Conservation (phyloP, 2,329 filamentous ascomycete species). For the Talaromyces amestolkiae region DNA sequence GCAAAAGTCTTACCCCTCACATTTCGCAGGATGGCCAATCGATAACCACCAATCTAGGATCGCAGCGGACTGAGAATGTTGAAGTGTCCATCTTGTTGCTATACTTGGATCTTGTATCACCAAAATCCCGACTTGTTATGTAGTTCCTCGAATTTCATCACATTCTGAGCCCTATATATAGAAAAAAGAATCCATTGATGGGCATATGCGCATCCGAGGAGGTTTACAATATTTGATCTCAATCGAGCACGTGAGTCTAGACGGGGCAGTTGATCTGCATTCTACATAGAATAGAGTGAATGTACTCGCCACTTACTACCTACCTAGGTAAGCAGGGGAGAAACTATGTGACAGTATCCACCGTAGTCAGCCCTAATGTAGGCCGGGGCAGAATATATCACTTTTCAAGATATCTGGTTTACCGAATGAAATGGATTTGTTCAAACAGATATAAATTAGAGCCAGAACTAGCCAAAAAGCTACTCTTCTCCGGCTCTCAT, state of each 20-base stretch:
- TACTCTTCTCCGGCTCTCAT: too few species aligned
- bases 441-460: too few species aligned
- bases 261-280: background rate
- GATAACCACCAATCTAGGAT: background rate
- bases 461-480: too few species aligned
- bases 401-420: too few species aligned
- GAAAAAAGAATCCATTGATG: background rate
- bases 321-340: background rate
- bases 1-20: background rate
- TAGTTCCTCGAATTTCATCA: background rate
- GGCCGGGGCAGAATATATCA: background rate
- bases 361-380: background rate
- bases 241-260: background rate
- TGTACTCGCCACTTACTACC: background rate
- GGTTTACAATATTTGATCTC: background rate
- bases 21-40: background rate
- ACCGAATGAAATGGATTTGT: too few species aligned
- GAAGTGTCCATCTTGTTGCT: background rate
- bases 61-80: background rate
- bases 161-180: conserved; percentile 2
- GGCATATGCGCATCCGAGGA: background rate
- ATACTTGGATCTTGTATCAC: background rate
- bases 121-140: background rate
- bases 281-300: background rate
- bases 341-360: background rate